These are phyloP conservation scores for Geoglossum cookeanum DNA, from an alignment of 2,329 filamentous ascomycete genomes.

Conservation along the genomic window DNA sequence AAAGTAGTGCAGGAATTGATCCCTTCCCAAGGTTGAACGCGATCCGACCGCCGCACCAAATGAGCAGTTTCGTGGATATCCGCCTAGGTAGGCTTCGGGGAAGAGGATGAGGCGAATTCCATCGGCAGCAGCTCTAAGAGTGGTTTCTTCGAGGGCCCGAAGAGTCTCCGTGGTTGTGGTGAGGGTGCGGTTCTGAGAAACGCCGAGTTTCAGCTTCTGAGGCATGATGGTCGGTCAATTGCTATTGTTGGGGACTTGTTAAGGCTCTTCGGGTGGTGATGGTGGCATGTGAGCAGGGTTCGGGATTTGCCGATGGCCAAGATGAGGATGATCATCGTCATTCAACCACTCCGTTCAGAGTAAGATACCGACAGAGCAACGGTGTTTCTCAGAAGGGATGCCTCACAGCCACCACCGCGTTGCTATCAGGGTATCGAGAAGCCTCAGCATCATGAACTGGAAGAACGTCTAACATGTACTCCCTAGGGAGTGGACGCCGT, in stretches of 20 bases:
- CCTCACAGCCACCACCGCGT: too few species aligned
- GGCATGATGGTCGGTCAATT: conserved; percentile 18
- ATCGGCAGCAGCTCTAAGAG: conserved; percentile 38
- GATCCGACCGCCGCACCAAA: conserved; percentile 62
- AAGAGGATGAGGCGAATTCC: conserved; percentile 59
- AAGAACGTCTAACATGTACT: too few species aligned
- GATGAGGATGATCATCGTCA: too few species aligned
- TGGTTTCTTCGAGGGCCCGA: conserved; percentile 41
- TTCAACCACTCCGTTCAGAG: too few species aligned
- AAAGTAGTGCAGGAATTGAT: conserved; percentile 71
- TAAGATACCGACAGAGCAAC: too few species aligned
- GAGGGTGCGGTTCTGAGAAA: conserved; percentile 29
- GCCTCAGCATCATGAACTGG: too few species aligned
- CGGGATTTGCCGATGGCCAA: not conserved
- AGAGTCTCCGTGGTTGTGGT: conserved; percentile 40
- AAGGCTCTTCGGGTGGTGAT: not conserved
- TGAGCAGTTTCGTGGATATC: conserved; percentile 64
- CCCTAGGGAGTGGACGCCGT: too few species aligned
- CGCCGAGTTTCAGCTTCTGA: conserved; percentile 27
- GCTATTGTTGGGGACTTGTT: not conserved
- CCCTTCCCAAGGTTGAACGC: conserved; percentile 48
- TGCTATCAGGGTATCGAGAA: too few species aligned
- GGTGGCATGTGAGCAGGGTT: not conserved
- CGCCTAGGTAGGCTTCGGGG: conserved; percentile 81
- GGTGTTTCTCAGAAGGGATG: too few species aligned